Base-by-base conservation (phyloP, 352 stramenopile genomes). In the Albugo laibachii region DNA sequence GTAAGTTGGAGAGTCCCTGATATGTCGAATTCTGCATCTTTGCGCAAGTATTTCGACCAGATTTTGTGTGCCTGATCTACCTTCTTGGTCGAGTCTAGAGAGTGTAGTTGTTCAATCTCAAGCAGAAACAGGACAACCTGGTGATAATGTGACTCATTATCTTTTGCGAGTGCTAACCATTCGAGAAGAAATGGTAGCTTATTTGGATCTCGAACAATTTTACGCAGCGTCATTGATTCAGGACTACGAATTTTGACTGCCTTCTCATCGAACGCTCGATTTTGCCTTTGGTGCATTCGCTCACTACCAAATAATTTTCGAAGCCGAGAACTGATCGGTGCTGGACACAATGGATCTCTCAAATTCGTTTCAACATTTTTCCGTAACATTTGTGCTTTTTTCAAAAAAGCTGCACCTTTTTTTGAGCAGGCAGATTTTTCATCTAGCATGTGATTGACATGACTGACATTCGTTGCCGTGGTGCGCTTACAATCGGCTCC, bases 21-120 rank as follows among this genome's bases (percentile, higher is more conserved):
- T 52, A 91, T 91, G 62, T 86, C 59, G 43, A 87, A 91, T 59
- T 87, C 75, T 47, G 78, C 87, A 24, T 55, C 48, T 40, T 69
- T 63, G 55, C 82, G 68, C 41, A 91, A 79, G 61, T 91, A 91
- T 59, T 91, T 91, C 59, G 74, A 47, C 70, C 73, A 91, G 50
- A 91, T 85, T 58, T 86, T 87, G 46, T 64, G 63, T 18, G 72
- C 69, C 52, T 87, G 77, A 14, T 82, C 69, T n/a, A 58, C 59
- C 12, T 63, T 61, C 52, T 81, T 82, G 36, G 66, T 59, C 27
- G 81, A 62, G 12, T 72, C 57, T 36, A 84, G 68, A 16, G 77
- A 74, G 55, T 79, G 69, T 21, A 87, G 55, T 51, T 88, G 75
- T 50, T 87, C 75, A 19, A 85, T 73, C 54, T 87, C 78, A 21